Base-by-base conservation (phyloP, 169 alveolate species). In the Eimeria acervulina region DNA sequence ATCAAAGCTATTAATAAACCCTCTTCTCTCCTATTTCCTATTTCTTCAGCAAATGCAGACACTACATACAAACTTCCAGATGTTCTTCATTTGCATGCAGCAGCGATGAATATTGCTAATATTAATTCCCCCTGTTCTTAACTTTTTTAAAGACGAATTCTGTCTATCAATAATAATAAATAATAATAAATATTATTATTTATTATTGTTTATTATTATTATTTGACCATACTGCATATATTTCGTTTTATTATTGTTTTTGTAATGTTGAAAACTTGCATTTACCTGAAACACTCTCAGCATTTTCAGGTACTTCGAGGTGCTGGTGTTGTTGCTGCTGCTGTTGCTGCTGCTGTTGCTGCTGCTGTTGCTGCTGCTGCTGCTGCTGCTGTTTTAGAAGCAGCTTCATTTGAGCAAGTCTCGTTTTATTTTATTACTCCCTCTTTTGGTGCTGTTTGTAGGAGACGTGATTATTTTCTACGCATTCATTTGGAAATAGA, bases 81-180 rank as follows among this genome's bases (percentile, higher is more conserved):
- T 78, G 89, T 78, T 5, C 89, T 33, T 7, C 21, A 40, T 31
- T 40, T 78, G 89, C 63, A 78, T 36, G 63, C 89, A 19, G 89
- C 89, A 33, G 19, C 63, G 17, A 78, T 78, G 89, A 36, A 78
- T 23, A 40, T 78, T 5, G 59, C 89, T 1, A 40, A 15, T 23
- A 4, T 63, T 28, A 15, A 28, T 28, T 1, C 38, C 31, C 21
- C 38, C 31, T 63, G 23, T 15, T 28, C 5, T 7, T 47, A 7
- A 47, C 12, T 47, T 47, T 7, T 47, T 47, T 47, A 47, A 7
- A 7, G 5, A 47, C 12, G 5, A 7, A 47, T 47, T 47, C 12
- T 47, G 19, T 47, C 12, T 47, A 47, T 47, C 12, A 47, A 7
- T 47, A 7, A 47, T 47, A 47, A 47, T 47, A 7, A 7, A 47